A percentile compares a stretch with the other conserved stretches of the same genome.
phyloP scores from a whole-genome alignment of 169 alveolate genomes.

The Haemoproteus tartakovskyi region DNA sequence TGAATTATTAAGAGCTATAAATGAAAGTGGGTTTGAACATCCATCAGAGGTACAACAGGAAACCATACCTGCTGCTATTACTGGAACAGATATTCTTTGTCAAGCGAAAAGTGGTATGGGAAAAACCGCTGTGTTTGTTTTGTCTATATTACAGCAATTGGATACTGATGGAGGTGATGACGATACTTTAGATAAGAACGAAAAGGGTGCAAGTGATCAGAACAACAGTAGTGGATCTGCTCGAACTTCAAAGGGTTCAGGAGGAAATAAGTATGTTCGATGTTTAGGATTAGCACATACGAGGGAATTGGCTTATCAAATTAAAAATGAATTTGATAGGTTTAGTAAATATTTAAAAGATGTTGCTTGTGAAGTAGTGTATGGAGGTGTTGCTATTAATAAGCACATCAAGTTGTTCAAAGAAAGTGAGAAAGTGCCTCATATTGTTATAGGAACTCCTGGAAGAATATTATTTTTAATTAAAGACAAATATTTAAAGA shows the following conservation, averaged over 20 bases:
- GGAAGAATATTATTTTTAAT: constrained; percentile 97
- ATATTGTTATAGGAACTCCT: constrained; percentile 99
- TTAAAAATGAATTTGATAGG: constrained; percentile 97
- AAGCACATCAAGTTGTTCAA: constrained; percentile 93
- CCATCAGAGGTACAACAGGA: constrained; percentile 99
- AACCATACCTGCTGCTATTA: constrained; percentile 97
- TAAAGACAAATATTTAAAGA: constrained; percentile 88
- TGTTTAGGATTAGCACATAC: constrained; percentile 96
- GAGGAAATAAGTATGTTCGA: constrained; percentile 76
- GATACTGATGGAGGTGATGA: no score
- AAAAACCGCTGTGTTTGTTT: constrained; percentile 99
- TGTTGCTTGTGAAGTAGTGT: constrained; percentile 95
- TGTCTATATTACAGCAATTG: constrained; percentile 94
- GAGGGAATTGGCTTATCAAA: constrained; percentile 99
- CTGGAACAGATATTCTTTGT: constrained; percentile 97
- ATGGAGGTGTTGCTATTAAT: constrained; percentile 96
- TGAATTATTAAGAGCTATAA: constrained; percentile 94
- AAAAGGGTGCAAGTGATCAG: constrained; percentile 52
- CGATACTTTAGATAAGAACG: constrained; percentile 83
- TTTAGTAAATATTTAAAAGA: constrained; percentile 94
- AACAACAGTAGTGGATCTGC: constrained; percentile 65
- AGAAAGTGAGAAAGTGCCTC: constrained; percentile 92
- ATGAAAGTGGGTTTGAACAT: constrained; percentile 98
- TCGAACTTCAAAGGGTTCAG: constrained; percentile 61
- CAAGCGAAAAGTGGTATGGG: constrained; percentile 99